Percentiles rank a stretch among this genome's conserved stretches.
Conservation (phyloP, 2,329 filamentous ascomycete species). For the Colletotrichum salicis region DNA sequence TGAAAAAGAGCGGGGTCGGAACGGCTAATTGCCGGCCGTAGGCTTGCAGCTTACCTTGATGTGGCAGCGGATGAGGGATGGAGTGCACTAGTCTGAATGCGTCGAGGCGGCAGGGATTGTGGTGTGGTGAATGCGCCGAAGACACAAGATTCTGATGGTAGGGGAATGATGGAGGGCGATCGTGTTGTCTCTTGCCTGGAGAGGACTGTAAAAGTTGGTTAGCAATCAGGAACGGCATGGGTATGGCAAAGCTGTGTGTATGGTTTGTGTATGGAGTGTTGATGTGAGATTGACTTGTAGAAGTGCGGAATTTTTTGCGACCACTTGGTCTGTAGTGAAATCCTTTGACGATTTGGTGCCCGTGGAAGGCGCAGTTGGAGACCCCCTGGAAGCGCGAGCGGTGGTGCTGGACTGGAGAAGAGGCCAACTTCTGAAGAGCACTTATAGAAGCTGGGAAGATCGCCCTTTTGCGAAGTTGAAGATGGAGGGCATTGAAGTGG, state of each 20-base stretch:
- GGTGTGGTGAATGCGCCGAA: slow-evolving; percentile 25
- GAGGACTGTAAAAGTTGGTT: slow-evolving; percentile 26
- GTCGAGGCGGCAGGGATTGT: slow-evolving; percentile 16
- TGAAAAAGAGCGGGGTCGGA: not conserved
- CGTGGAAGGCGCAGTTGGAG: not conserved
- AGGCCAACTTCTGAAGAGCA: slow-evolving; percentile 10
- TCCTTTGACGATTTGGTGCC: not conserved
- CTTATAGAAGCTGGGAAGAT: slow-evolving; percentile 8
- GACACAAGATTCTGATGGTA: slow-evolving; percentile 15
- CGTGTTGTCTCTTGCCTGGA: slow-evolving; percentile 16
- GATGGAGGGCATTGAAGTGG: slow-evolving; percentile 3
- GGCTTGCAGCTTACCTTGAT: slow-evolving; percentile 32
- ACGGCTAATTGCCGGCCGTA: slow-evolving; percentile 28
- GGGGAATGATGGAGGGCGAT: slow-evolving; percentile 20
- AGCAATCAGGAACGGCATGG: slow-evolving; percentile 16
- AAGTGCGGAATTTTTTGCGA: not conserved
- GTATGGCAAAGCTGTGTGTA: not conserved
- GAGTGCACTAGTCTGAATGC: slow-evolving; percentile 15
- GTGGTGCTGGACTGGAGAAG: not conserved
- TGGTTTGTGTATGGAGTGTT: slow-evolving; percentile 5
- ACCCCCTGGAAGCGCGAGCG: not conserved
- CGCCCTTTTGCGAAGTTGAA: not conserved
- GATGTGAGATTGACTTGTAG: slow-evolving; percentile 1
- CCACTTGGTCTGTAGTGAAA: slow-evolving; percentile 17
- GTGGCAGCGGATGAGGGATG: not conserved